Evolutionary conservation across 2,329 filamentous ascomycete genomes (phyloP), one percentile per base, ranked within the genome.

Genomic region (Talaromyces piceae): DNA sequence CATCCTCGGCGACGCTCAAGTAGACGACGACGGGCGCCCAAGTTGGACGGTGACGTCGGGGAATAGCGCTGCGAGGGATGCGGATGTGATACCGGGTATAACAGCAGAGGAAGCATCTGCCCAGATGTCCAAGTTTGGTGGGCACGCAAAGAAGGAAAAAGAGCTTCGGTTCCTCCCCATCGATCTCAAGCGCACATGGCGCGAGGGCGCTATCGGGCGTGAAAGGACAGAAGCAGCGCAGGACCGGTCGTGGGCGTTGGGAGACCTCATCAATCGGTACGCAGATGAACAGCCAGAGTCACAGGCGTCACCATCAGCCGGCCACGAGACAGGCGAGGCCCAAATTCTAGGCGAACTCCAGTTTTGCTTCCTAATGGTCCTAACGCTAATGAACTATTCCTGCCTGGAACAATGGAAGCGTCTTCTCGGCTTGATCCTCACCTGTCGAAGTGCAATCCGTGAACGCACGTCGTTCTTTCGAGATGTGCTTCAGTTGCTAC

Each of bases 331-430:
- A 11, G 58, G 56, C 16, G 71, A 73, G 54, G 49, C 53, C 5
- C 65, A 74, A 39, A 48, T 77, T 2, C 62, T 84, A 12, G 82
- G 80, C 13, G 82, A 84, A 59, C 59, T 84, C 50, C 80, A 84
- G 57, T 81, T 84, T 59, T 74, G 74, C 27, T 84, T 84, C 58
- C 64, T 84, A 8, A 83, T 81, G 77, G 72, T 81, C 2, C 60
- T 84, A 53, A 82, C 80, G 4, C 68, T 84, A 55, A 82, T 82
- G 69, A 85, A 84, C 61, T 83, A 79, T 61, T 83, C 80, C 2
- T 84, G 81, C 59, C 67, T 84, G 3, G 80, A 84, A 61, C 81
- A 84, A 61, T 85, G 82, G 82, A 83, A 81, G 60, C 68, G 82
- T 31, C 57, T 84, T 9, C 65, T 84, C 8, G 67, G 67, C 1